Percentiles rank a stretch among this genome's conserved stretches.
phyloP scores from a whole-genome alignment of 768 basidiomycete species.

The Gloeopeniophorella convolvens region DNA sequence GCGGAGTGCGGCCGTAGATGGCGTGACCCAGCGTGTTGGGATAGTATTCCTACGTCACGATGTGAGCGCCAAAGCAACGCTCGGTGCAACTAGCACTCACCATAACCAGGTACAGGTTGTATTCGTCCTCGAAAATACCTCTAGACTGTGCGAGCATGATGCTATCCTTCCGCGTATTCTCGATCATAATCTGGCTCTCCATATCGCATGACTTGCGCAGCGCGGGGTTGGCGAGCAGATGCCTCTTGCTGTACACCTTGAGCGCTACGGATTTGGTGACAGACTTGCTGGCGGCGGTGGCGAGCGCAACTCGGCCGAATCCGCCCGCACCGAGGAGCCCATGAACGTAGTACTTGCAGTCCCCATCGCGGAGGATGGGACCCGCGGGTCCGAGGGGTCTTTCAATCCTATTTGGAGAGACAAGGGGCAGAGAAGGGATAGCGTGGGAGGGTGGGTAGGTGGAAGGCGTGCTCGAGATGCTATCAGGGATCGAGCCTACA shows the following conservation, averaged over 20 bases:
- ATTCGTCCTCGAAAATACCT: slow-evolving; percentile 5
- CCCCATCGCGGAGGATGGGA: not conserved
- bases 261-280: not conserved
- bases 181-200: slow-evolving; percentile 3
- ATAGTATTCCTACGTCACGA: slow-evolving; percentile 12
- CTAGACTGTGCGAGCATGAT: slow-evolving; percentile 2
- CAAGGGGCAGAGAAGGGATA: not conserved
- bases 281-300: not conserved
- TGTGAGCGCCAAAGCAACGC: not conserved
- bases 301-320: slow-evolving; percentile 14
- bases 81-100: not conserved
- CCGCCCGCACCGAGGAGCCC: slow-evolving; percentile 9
- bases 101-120: slow-evolving; percentile 16
- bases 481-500: not conserved
- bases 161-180: not conserved
- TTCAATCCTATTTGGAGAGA: not conserved
- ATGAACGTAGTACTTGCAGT: slow-evolving; percentile 1
- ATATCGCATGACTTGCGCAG: not conserved
- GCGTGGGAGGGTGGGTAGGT: not conserved
- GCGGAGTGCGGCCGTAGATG: not conserved
- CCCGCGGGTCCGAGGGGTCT: not conserved
- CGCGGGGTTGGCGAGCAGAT: not conserved
- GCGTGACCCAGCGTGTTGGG: slow-evolving; percentile 9
- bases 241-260: slow-evolving; percentile 9
- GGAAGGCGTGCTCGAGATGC: not conserved